These are phyloP conservation scores for Pachysandra terminalis DNA, from an alignment of 164 flowering plant species.

Conservation along the genomic window DNA sequence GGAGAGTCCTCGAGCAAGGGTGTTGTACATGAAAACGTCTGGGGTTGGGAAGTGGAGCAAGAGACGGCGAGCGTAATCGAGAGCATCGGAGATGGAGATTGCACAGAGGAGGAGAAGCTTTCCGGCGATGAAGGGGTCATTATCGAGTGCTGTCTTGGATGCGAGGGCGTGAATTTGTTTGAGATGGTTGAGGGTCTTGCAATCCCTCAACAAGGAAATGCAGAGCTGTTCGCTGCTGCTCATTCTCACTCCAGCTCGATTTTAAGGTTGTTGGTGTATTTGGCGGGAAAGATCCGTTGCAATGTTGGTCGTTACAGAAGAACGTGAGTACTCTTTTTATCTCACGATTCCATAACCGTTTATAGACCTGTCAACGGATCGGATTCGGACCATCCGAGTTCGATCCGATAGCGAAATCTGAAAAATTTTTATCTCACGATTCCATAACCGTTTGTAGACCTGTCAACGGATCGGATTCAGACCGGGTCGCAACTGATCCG, in stretches of 20 bases:
- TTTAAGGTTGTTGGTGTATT: too few relatives aligned
- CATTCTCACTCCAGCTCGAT: conserved; percentile 8
- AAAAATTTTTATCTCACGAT: too few relatives aligned
- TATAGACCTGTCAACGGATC: too few relatives aligned
- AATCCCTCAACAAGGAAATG: conserved; percentile 30
- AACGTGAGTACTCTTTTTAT: too few relatives aligned
- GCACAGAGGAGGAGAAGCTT: conserved; percentile 50
- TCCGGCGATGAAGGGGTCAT: conserved; percentile 40
- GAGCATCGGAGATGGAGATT: conserved; percentile 33
- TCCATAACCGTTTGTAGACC: too few relatives aligned
- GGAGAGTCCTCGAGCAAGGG: conserved; percentile 59
- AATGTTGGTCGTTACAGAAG: too few relatives aligned
- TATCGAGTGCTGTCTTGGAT: conserved; percentile 33
- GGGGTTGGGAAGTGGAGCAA: conserved; percentile 38
- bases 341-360: too few relatives aligned
- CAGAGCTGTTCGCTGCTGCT: conserved; percentile 24
- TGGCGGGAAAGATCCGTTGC: too few relatives aligned
- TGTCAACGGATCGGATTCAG: too few relatives aligned
- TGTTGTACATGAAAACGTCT: conserved; percentile 60
- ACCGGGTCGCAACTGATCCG: too few relatives aligned
- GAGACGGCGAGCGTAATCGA: conserved; percentile 39
- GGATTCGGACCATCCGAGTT: too few relatives aligned
- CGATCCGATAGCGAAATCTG: too few relatives aligned
- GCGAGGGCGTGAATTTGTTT: conserved; percentile 46
- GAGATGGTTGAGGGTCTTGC: conserved; percentile 38